Conservation (phyloP, 73 alveolate species). For the Strombidium stylifer region DNA sequence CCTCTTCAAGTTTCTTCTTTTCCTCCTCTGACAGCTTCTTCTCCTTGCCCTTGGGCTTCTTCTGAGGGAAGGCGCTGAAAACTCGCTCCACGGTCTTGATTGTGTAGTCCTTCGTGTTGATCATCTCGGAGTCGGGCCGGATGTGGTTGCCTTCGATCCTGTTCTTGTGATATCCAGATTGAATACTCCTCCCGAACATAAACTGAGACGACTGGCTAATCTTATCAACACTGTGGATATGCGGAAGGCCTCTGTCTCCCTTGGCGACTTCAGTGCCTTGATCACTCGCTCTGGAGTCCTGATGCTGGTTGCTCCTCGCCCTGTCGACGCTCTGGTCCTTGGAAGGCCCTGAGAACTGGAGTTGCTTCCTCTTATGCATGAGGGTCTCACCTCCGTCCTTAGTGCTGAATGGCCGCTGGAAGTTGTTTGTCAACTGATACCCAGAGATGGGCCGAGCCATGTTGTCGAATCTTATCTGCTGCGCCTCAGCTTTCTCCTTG, state of each 20-base stretch:
- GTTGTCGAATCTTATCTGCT: no score
- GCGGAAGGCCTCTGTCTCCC: no score
- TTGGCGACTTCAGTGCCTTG: no score
- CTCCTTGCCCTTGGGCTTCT: slow-evolving; percentile 34
- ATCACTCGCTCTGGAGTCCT: no score
- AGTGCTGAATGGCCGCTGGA: slow-evolving; percentile 47
- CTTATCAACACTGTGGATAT: no score
- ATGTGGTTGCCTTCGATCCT: no score
- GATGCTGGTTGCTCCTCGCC: no score
- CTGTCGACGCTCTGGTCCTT: no score
- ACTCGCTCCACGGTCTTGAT: neutral
- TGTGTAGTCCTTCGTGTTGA: neutral
- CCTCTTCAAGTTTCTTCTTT: neutral
- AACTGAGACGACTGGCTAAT: no score
- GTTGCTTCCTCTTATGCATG: slow-evolving; percentile 9
- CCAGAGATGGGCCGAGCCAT: neutral
- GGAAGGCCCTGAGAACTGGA: neutral
- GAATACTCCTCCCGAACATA: no score
- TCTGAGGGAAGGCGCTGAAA: neutral
- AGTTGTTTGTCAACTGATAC: slow-evolving; percentile 10
- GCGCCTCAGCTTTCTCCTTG: neutral
- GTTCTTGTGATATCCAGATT: no score
- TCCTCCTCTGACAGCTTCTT: neutral
- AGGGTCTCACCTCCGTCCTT: slow-evolving; percentile 5
- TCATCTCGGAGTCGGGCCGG: no score